Evolutionary conservation across 2,329 filamentous ascomycete species (phyloP), one percentile per base, ranked within the genome.

Genomic region (Ophiobolus disseminans): DNA sequence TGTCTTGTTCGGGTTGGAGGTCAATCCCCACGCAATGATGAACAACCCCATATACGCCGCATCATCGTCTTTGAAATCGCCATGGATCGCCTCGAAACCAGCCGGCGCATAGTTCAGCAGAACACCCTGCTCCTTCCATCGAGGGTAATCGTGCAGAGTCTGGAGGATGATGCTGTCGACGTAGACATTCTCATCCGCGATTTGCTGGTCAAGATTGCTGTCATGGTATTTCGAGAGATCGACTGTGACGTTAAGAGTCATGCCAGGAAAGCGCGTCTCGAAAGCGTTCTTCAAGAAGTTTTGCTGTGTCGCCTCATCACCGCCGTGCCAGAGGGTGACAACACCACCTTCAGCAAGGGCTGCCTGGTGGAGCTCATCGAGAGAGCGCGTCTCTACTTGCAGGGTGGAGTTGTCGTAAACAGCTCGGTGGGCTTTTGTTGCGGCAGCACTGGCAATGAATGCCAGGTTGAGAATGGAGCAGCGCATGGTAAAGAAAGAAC

Each of bases 181-280:
- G 11, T 68, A 64, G 16, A 68, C 50, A 28, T 64, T 59, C 8
- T 59, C 41, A 20, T 47, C 53, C 3, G 73, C 75, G 1, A 82
- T 63, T 46, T 80, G 76, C 28, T 74, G 62, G 53, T 84, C 79
- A 5, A 83, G 55, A 20, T 68, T 68, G 14, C 57, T 69, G 45
- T 82, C 77, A 53, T 80, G 80, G 53, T 83, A 84, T 57, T 83
- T 84, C 49, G 80, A 82, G 0, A 83, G 60, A 48, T 83, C 80
- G 34, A 83, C 78, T 0, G 81, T 82, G 26, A 82, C 40, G 55
- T 83, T 81, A 13, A 83, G 73, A 3, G 73, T 78, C 48, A 82
- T 76, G 7, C 75, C 74, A 0, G 80, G 80, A 55, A 82, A 83
- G 0, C 70, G 66, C 1, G 60, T 52, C 53, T 80, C 78, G 50